A percentile compares a stretch with the other conserved stretches of the same genome.
phyloP scores from a whole-genome alignment of 208 protist species.

The Wallacemonas sp. region DNA sequence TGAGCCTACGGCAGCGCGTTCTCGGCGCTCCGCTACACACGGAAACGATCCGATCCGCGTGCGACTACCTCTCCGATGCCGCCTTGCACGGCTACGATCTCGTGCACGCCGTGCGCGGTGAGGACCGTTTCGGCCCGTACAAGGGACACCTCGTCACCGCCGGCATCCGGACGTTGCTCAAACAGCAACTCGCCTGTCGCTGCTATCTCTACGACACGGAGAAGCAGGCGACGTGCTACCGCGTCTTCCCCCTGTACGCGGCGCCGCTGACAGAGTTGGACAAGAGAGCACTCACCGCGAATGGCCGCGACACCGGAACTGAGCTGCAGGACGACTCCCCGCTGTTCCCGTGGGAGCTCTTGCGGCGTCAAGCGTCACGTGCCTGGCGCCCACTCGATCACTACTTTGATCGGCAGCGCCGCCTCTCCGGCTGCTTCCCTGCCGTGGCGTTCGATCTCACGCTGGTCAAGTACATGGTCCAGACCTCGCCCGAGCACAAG shows the following conservation, averaged over 20 bases:
- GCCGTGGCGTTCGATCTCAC: slow-evolving; percentile 50
- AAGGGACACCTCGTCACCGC: slow-evolving; percentile 26
- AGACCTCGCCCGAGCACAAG: slow-evolving; percentile 55
- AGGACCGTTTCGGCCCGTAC: slow-evolving; percentile 24
- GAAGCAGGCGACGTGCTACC: slow-evolving; percentile 24
- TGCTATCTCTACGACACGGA: slow-evolving; percentile 31
- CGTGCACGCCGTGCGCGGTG: slow-evolving; percentile 3
- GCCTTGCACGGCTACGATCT: slow-evolving; percentile 36
- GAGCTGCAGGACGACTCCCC: neutral
- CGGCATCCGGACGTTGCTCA: slow-evolving; percentile 24
- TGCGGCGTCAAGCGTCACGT: slow-evolving; percentile 13
- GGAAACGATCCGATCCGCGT: slow-evolving; percentile 22
- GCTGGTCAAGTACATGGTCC: slow-evolving; percentile 44
- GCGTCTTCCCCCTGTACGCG: slow-evolving; percentile 49
- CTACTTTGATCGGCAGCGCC: slow-evolving; percentile 60
- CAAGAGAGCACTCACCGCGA: slow-evolving; percentile 22
- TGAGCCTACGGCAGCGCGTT: slow-evolving; percentile 23
- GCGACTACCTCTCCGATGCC: slow-evolving; percentile 52
- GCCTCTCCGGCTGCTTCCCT: slow-evolving; percentile 19
- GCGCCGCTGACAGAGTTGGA: slow-evolving; percentile 37
- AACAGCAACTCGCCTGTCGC: slow-evolving; percentile 24
- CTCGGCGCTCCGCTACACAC: slow-evolving; percentile 28
- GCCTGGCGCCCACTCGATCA: slow-evolving; percentile 41
- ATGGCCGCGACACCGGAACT: slow-evolving; percentile 1
- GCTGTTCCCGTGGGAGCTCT: neutral